phyloP scores from a whole-genome alignment of 345 rosid genomes.

The Kernera saxatilis region DNA sequence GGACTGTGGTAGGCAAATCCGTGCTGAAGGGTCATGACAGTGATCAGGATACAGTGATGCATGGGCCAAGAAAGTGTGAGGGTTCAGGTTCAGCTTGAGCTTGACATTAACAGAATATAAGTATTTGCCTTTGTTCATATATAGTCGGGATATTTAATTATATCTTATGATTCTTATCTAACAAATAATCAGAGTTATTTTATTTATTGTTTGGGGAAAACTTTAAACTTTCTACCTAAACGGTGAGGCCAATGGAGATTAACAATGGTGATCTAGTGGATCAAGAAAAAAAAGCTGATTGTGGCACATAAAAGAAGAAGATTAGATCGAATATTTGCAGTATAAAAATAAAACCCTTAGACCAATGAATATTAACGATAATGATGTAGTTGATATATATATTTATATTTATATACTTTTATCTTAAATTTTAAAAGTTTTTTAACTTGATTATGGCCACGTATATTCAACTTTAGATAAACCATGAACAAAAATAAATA shows the following conservation, averaged over 20 bases:
- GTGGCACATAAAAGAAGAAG: neutral
- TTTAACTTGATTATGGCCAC: neutral
- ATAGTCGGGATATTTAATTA: neutral
- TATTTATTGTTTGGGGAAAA: neutral
- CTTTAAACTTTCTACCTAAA: neutral
- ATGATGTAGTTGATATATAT: neutral
- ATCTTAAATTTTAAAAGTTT: neutral
- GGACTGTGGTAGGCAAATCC: no score
- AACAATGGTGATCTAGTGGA: neutral
- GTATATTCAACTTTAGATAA: neutral
- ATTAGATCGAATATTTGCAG: neutral
- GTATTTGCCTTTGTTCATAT: neutral
- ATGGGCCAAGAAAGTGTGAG: neutral
- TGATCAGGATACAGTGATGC: no score
- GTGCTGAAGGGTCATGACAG: no score
- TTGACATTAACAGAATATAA: neutral
- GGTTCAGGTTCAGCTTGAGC: neutral
- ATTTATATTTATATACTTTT: neutral
- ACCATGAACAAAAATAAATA: neutral
- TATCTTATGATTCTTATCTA: neutral
- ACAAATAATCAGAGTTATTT: neutral
- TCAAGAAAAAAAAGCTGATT: neutral
- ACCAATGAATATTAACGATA: neutral
- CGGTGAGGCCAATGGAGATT: neutral
- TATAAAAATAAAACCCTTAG: neutral